Evolutionary conservation across 2,329 filamentous ascomycete species (phyloP).

Genomic region (Immersiporthe knoxdaviesiana): DNA sequence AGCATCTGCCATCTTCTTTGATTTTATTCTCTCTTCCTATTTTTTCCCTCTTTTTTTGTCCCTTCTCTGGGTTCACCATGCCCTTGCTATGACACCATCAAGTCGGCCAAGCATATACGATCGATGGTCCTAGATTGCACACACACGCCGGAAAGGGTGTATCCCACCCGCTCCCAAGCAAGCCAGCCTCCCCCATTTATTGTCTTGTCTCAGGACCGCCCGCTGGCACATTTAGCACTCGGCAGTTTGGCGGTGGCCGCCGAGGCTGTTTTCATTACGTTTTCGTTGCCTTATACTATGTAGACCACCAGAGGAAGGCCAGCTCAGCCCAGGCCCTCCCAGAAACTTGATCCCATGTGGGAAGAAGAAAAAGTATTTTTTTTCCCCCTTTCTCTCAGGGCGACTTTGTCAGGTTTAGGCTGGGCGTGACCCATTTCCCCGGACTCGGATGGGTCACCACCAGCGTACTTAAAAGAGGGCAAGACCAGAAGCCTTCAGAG

Average conservation of each 20-base stretch:
- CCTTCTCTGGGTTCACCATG: background rate
- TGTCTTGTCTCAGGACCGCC: background rate
- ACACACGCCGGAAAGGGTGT: constrained; percentile 5
- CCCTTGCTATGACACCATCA: background rate
- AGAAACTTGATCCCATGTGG: constrained; percentile 2
- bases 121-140: background rate
- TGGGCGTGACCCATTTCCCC: constrained; percentile 18
- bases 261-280: constrained; percentile 33
- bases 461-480: background rate
- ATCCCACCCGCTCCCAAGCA: constrained; percentile 1
- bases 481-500: background rate
- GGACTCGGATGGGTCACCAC: constrained; percentile 8
- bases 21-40: background rate
- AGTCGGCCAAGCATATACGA: background rate
- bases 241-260: background rate
- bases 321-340: constrained; percentile 14
- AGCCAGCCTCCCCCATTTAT: background rate
- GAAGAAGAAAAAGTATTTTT: background rate
- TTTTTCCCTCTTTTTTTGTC: background rate
- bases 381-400: no score
- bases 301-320: constrained; percentile 7
- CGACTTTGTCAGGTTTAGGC: background rate
- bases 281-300: constrained; percentile 31
- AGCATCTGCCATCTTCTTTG: background rate
- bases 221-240: background rate